Evolutionary conservation across 176 grass and related monocot genomes (phyloP), one percentile per base, ranked within the genome.

Genomic region (Ampelocalamus luodianensis): DNA sequence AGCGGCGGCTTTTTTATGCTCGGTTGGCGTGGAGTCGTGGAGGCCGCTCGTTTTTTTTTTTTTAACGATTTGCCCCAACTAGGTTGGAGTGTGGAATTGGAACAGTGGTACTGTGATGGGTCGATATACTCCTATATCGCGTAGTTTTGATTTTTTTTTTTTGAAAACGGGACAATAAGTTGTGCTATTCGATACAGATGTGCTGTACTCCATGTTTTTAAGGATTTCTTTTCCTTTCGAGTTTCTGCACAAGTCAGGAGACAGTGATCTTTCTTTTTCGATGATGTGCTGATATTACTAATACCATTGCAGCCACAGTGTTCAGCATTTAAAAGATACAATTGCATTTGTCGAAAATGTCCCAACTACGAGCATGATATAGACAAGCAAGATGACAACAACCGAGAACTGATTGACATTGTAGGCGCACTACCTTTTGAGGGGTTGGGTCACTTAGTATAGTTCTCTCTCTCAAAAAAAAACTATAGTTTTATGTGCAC

Each of bases 1-100:
- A 26, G 83, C 74, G 78, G 79, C 83, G 56, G 56, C 78, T 72
- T 55, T 42, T 90, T 77, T 77, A 82, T 90, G 64, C 37, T 29
- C 3, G 3, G 86, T 51, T 8, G 66, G 59, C 3, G 88, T 54
- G 71, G 71, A 45, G 66, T 46, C 3, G 88, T 54, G 71, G 71
- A 45, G 18, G 71, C 78, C 24, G 64, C 78, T 50, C 20, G 65
- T 86, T 89, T 89, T 84, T 65, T 79, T 65, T 84, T 45, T 27
- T 34, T 34, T 42, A 1, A 36, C 76, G 39, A 18, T 50, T 74
- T 62, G 45, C 71, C 88, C 49, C 70, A 68, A 61, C 42, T 63
- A 68, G 38, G 58, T 75, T 67, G 77, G 76, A 68, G 39, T 3
- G 18, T 60, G 54, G 64, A 70, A 2, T 9, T 60, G 54, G 64